Evolutionary conservation across 164 flowering plant genomes (phyloP), one percentile per base, ranked within the genome.

Genomic region (Sedum album): DNA sequence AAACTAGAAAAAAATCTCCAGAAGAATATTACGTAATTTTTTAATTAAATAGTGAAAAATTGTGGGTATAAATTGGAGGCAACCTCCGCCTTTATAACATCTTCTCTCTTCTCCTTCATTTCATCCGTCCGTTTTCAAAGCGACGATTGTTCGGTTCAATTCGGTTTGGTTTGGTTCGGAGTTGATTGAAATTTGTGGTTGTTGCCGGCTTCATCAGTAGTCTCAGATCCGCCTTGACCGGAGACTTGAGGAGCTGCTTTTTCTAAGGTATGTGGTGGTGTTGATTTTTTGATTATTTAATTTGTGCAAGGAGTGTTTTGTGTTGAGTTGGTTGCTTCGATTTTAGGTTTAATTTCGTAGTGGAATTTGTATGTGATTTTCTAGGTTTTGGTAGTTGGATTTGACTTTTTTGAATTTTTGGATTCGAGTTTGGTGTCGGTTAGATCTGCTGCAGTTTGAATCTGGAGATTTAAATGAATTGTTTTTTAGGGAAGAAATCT

Each of bases 41-140:
- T 5, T 51, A 21, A 57, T 26, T 57, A 26, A 28, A 28, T 57
- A 20, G 33, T 26, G 62, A 14, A 69, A 36, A 69, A 36, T 25
- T 61, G 35, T 66, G 65, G 67, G 71, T 78, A 66, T 73, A 71
- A 68, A 71, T 75, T 57, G 26, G 55, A 44, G 36, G 30, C 44
- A 18, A 44, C 44, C 41, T 18, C 31, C 49, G 63, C 67, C 66
- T 0, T n/a, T n/a, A n/a, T n/a, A n/a, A 38, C 61, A 68, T 68
- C 67, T 65, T 66, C 61, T 48, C 7, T 68, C 64, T 44, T 25
- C 28, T 63, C 31, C n/a, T 67, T 51, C 57, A 6, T 6, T 9
- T 23, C n/a, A 15, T 31, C 61, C 33, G 21, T 44, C 31, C 25
- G 23, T 13, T 61, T 30, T 49, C 60, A 26, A 31, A 18, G 38